Evolutionary conservation across 305 asterid genomes (phyloP), one percentile per base, ranked within the genome.

Genomic region (Salvia sclarea): DNA sequence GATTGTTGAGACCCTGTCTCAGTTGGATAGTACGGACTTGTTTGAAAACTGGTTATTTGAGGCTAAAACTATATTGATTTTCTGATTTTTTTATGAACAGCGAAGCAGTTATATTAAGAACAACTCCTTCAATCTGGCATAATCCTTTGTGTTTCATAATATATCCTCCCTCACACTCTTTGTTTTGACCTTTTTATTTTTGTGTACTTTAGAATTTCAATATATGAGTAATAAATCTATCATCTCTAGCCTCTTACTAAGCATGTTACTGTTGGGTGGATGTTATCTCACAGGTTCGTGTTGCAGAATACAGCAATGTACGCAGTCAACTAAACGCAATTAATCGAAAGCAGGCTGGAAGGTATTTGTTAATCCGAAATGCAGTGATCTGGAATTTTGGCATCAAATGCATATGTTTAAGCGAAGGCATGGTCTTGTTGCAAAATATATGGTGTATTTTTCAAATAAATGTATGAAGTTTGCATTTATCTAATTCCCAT

Each of bases 271-370:
- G 4, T 43, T 62, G 62, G 72, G n/a, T 82, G 76, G 69, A 69
- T 69, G 78, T 70, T 73, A 58, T 74, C 69, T 65, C 60, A 30
- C 88, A 94, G 98, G 98, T 94, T 75, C 98, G 98, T 48, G 86
- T 88, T 76, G 80, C 98, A 63, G 96, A 94, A 76, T 89, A 89
- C 81, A 89, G 43, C 82, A 91, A 91, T 50, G 93, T 94, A 73
- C 96, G 96, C 55, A 94, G 99, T 81, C 99, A 94, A 79, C 97
- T 94, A 33, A 94, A 89, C 77, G 86, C 93, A 78, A 91, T 89
- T 53, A 91, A 88, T 71, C 81, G 97, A 56, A 91, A 94, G 82
- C 97, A 91, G 78, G 86, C 90, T 11, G 98, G 99, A 80, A 89
- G 98, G 98, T 94, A 83, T 67, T 64, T 61, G 22, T 63, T 65